These are phyloP conservation scores for Geosmithia morbida DNA, from an alignment of 2,329 filamentous ascomycete genomes.

Conservation along the genomic window DNA sequence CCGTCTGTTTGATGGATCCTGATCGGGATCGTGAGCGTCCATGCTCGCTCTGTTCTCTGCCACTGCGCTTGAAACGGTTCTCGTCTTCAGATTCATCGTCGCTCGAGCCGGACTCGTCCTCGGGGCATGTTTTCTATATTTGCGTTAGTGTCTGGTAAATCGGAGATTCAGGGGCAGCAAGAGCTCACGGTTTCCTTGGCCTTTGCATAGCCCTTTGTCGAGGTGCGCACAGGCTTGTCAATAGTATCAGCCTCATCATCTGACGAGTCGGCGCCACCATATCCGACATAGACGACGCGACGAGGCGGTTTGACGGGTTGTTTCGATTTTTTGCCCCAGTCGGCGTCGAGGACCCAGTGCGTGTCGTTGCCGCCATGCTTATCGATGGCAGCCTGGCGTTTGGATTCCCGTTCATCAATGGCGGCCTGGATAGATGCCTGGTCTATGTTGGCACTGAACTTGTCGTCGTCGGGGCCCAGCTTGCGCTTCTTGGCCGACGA, in stretches of 20 bases:
- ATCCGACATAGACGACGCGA: constrained; percentile 45
- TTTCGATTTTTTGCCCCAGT: constrained; percentile 6
- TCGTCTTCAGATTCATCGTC: constrained; percentile 6
- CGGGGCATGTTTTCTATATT: constrained; percentile 5
- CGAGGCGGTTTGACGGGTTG: constrained; percentile 21
- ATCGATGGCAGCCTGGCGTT: constrained; percentile 45
- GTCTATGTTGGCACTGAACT: constrained; percentile 28
- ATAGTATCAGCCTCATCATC: constrained; percentile 20
- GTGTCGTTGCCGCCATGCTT: constrained; percentile 51
- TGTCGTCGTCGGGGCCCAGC: constrained; percentile 18
- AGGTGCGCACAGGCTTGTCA: constrained; percentile 18
- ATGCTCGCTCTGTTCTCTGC: neutral
- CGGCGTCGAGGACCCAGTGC: constrained; percentile 57
- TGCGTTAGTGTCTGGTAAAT: constrained; percentile 1
- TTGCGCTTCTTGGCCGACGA: constrained; percentile 45
- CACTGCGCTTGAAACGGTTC: constrained; percentile 6
- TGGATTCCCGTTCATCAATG: constrained; percentile 51
- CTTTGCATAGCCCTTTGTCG: constrained; percentile 11
- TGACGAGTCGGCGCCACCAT: constrained; percentile 30
- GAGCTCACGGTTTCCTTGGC: neutral
- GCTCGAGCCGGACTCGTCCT: constrained; percentile 4
- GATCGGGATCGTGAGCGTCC: constrained; percentile 15
- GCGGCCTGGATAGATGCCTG: constrained; percentile 48
- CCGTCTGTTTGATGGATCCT: constrained; percentile 12
- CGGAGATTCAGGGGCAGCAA: neutral